These are phyloP conservation scores for Hyphopichia pseudoburtonii DNA, from an alignment of 1,139 yeast species.

Conservation along the genomic window DNA sequence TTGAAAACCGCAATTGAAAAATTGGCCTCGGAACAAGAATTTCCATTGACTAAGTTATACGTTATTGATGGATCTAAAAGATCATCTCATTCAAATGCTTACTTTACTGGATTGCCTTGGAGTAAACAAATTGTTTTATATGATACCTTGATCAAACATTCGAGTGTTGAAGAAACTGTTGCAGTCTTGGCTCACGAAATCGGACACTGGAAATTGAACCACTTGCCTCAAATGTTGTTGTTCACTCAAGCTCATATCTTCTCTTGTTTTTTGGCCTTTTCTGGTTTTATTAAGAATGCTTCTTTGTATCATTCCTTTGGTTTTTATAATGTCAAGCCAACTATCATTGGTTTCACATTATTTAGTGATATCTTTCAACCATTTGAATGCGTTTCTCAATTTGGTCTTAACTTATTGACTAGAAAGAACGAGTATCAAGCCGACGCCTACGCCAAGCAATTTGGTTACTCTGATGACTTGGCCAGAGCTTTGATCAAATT, in stretches of 20 bases:
- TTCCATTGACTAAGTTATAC: slow-evolving; percentile 82
- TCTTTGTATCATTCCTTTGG: slow-evolving; percentile 82
- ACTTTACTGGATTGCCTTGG: slow-evolving; percentile 95
- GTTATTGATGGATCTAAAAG: slow-evolving; percentile 96
- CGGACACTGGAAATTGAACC: slow-evolving; percentile 95
- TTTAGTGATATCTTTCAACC: slow-evolving; percentile 78
- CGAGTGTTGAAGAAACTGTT: slow-evolving; percentile 75
- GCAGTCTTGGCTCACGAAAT: slow-evolving; percentile 97
- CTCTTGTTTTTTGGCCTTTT: slow-evolving; percentile 66
- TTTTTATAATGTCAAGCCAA: slow-evolving; percentile 63
- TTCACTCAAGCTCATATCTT: slow-evolving; percentile 66
- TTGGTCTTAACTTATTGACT: slow-evolving; percentile 65
- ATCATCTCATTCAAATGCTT: slow-evolving; percentile 95
- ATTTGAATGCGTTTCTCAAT: slow-evolving; percentile 65
- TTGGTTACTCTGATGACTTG: slow-evolving; percentile 70
- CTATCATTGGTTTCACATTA: slow-evolving; percentile 74
- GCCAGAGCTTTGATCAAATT: slow-evolving; percentile 71
- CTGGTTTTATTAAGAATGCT: slow-evolving; percentile 74
- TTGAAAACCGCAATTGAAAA: slow-evolving; percentile 78
- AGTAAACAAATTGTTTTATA: slow-evolving; percentile 89
- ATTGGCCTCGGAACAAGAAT: slow-evolving; percentile 70
- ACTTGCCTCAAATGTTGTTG: slow-evolving; percentile 69
- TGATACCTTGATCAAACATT: slow-evolving; percentile 84
- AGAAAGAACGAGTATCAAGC: slow-evolving; percentile 94
- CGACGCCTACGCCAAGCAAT: slow-evolving; percentile 74